Evolutionary conservation across 345 rosid species (phyloP).

Genomic region (Boechera stricta): DNA sequence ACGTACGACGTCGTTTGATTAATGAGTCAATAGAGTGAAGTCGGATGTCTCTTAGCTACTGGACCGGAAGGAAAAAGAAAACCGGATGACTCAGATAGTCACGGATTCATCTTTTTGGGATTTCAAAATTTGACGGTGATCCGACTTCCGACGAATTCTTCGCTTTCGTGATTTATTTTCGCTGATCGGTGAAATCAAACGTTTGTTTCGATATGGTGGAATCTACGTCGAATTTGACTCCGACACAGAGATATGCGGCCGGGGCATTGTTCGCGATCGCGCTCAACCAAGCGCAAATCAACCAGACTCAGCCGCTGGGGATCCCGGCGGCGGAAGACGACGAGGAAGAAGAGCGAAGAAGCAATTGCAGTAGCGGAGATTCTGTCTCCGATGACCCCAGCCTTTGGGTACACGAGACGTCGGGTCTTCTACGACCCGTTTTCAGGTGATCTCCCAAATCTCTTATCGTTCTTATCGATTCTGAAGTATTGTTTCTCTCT

Average conservation of each 20-base stretch:
- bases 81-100: conserved; percentile 25
- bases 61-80: conserved; percentile 21
- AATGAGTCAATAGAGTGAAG: conserved; percentile 26
- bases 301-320: conserved; percentile 78
- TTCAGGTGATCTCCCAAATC: conserved; percentile 57
- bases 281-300: conserved; percentile 86
- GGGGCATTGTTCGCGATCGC: conserved; percentile 83
- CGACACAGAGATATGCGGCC: conserved; percentile 81
- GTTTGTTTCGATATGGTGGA: conserved; percentile 29
- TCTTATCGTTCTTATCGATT: neutral
- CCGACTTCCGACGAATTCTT: conserved; percentile 13
- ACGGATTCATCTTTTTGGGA: conserved; percentile 26
- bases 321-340: conserved; percentile 41
- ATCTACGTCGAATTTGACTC: conserved; percentile 55
- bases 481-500: neutral
- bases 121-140: conserved; percentile 42
- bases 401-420: conserved; percentile 81
- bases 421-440: conserved; percentile 83
- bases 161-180: neutral
- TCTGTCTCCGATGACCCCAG: conserved; percentile 81
- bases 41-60: conserved; percentile 30
- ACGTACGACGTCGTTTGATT: neutral
- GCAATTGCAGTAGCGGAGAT: conserved; percentile 67
- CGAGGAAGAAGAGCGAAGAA: conserved; percentile 49
- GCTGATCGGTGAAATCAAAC: conserved; percentile 5